phyloP scores from a whole-genome alignment of 495 filamentous ascomycete genomes.

The Chaetomium cochliodes region DNA sequence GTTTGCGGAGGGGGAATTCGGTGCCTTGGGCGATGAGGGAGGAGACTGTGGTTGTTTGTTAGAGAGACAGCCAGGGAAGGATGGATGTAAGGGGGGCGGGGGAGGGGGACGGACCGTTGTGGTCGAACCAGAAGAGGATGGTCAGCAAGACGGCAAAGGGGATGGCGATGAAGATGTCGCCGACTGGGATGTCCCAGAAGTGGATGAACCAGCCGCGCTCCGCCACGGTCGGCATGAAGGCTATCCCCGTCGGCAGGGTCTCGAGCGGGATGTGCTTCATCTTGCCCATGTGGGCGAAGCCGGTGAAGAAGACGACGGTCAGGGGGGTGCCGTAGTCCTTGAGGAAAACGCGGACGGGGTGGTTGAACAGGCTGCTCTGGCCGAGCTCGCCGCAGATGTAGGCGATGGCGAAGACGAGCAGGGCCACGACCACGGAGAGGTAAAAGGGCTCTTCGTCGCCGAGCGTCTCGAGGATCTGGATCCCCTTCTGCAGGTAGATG shows the following conservation, averaged over 20 bases:
- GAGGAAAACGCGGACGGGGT: conserved; percentile 70
- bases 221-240: conserved; percentile 74
- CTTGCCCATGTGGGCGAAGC: conserved; percentile 80
- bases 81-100: background rate
- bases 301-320: conserved; percentile 83
- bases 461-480: conserved; percentile 69
- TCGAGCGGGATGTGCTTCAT: conserved; percentile 65
- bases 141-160: conserved; percentile 86
- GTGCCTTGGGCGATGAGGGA: conserved; percentile 89
- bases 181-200: conserved; percentile 80
- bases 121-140: conserved; percentile 90
- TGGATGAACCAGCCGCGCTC: conserved; percentile 79
- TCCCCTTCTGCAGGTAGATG: conserved; percentile 82
- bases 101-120: conserved; percentile 60
- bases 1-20: conserved; percentile 87
- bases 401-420: conserved; percentile 69
- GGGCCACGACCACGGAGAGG: conserved; percentile 68
- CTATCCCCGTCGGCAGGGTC: conserved; percentile 65
- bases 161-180: conserved; percentile 80
- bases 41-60: conserved; percentile 53
- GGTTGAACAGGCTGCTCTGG: conserved; percentile 64
- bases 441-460: conserved; percentile 61
- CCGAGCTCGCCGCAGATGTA: conserved; percentile 72
- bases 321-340: conserved; percentile 84
- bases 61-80: background rate